Evolutionary conservation across 257 asterid genomes (phyloP), one percentile per base, ranked within the genome.

Genomic region (Penstemon barbatus): DNA sequence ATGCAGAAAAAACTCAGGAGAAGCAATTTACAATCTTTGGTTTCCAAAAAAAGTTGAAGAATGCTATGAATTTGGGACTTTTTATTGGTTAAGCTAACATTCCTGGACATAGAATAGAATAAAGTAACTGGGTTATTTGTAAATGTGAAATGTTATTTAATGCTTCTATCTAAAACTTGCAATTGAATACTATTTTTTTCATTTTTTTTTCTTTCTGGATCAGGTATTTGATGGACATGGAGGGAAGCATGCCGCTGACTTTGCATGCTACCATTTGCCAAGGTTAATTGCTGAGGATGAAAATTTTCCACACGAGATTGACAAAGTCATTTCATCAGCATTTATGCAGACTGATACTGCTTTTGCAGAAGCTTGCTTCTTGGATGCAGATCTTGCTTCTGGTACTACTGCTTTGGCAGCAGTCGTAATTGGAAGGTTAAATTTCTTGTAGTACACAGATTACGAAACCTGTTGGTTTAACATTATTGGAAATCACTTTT

Each of bases 151-250:
- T 15, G 8, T 43, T 49, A 25, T 40, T 50, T 19, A 39, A 53
- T 46, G 18, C 4, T 19, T 58, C 68, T 60, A 49, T 46, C 4
- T 15, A 15, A 15, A 15, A 15, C 33, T 49, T 54, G 44, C 54
- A 60, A 54, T 53, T 56, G 5, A 39, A 39, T 19, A 11, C 8
- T 46, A 15, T 15, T 2, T 48, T 9, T 5, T 43, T 33, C 43
- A 45, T 36, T 50, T 40, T 6, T 25, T 1, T 57, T 37, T 58
- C 13, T 46, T 56, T n/a, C 39, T 62, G 58, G 60, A 59, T 65
- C 76, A 94, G 99, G 96, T 94, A 73, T 94, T 94, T 50, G 99
- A 94, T 71, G 99, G 99, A 37, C 99, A 94, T 79, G 99, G 99
- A 77, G 99, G 99, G 68, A 91, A 85, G 82, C 97, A 91, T 58